A percentile compares a stretch with the other conserved stretches of the same genome.
Conservation (phyloP, 2,329 filamentous ascomycete genomes). For the Exophiala oligosperma region DNA sequence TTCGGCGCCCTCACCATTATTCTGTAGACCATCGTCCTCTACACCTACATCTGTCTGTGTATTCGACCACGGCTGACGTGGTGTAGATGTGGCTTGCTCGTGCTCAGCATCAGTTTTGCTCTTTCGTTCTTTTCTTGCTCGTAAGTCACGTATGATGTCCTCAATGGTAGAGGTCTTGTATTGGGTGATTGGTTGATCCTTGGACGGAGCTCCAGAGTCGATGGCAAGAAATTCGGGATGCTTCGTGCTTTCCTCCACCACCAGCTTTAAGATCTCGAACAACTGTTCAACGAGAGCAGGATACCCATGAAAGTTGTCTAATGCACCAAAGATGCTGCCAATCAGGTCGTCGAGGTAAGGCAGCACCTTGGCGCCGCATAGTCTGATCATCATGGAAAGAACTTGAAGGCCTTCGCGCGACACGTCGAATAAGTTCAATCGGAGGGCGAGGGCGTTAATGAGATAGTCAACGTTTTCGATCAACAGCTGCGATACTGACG, state of each 20-base stretch:
- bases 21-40: conserved; percentile 16
- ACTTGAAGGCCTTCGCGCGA: conserved; percentile 90
- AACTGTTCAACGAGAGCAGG: conserved; percentile 79
- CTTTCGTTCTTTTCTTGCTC: conserved; percentile 35
- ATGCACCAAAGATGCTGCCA: conserved; percentile 82
- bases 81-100: conserved; percentile 22
- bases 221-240: conserved; percentile 49
- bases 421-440: conserved; percentile 88
- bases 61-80: conserved; percentile 32
- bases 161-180: conserved; percentile 32
- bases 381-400: conserved; percentile 86
- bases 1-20: neutral
- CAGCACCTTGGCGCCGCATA: conserved; percentile 78
- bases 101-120: conserved; percentile 30
- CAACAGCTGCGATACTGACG: conserved; percentile 72
- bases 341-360: conserved; percentile 92
- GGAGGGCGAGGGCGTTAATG: conserved; percentile 85
- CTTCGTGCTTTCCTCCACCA: conserved; percentile 78
- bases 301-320: conserved; percentile 97
- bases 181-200: conserved; percentile 21
- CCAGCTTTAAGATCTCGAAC: conserved; percentile 77
- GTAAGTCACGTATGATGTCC: conserved; percentile 37
- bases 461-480: conserved; percentile 95
- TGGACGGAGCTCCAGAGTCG: conserved; percentile 36
- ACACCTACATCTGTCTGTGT: conserved; percentile 22